Evolutionary conservation across 2,329 filamentous ascomycete genomes (phyloP).

Genomic region (Neonectria punicea): DNA sequence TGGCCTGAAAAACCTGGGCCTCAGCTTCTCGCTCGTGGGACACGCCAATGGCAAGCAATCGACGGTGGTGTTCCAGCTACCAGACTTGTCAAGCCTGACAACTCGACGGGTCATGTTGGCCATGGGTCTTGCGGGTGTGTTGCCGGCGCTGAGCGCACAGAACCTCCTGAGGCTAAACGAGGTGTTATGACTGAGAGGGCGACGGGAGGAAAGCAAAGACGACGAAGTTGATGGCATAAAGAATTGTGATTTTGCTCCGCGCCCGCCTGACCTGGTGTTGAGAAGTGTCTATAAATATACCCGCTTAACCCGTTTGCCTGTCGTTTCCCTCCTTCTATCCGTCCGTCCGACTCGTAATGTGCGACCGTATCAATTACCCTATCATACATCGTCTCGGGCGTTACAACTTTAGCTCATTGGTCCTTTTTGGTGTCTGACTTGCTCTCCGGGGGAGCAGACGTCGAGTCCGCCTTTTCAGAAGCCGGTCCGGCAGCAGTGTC

Average conservation of each 20-base stretch:
- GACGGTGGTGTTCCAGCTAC: constrained; percentile 35
- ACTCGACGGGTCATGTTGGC: constrained; percentile 45
- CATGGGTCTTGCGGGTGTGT: constrained; percentile 46
- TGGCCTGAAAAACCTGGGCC: constrained; percentile 29
- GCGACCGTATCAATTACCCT: constrained; percentile 29
- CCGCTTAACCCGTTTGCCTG: constrained; percentile 34
- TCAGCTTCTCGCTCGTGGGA: constrained; percentile 34
- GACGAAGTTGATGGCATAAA: constrained; percentile 19
- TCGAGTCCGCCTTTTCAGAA: constrained; percentile 23
- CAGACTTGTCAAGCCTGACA: constrained; percentile 41
- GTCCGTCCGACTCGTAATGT: constrained; percentile 23
- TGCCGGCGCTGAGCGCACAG: constrained; percentile 38
- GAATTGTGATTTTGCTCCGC: constrained; percentile 35
- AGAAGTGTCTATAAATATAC: constrained; percentile 44
- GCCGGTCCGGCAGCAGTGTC: constrained; percentile 28
- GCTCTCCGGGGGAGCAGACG: background rate
- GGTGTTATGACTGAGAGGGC: constrained; percentile 38
- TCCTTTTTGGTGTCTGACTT: constrained; percentile 31
- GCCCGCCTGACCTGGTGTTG: constrained; percentile 29
- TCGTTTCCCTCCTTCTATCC: constrained; percentile 31
- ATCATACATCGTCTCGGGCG: constrained; percentile 41
- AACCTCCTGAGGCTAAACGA: constrained; percentile 30
- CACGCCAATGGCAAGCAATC: constrained; percentile 29
- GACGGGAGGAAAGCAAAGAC: background rate
- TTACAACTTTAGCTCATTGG: constrained; percentile 32